Conservation (phyloP, 2,329 filamentous ascomycete genomes). For the Venturia nashicola region DNA sequence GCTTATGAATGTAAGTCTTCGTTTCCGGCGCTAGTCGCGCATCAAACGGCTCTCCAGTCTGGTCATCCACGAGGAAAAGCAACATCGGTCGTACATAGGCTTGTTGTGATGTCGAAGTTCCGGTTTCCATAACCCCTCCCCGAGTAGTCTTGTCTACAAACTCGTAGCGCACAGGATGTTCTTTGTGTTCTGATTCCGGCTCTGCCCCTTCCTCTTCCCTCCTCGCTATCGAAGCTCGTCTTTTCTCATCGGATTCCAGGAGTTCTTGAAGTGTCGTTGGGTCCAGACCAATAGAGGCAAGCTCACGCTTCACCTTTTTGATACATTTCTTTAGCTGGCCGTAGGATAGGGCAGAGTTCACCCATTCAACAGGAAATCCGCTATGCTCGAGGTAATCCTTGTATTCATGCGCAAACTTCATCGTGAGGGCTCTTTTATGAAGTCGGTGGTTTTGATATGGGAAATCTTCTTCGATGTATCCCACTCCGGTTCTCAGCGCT, state of each 20-base stretch:
- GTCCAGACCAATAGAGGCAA: constrained; percentile 59
- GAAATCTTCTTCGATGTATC: background rate
- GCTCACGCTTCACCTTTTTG: constrained; percentile 63
- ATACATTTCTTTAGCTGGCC: constrained; percentile 80
- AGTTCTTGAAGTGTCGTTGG: constrained; percentile 56
- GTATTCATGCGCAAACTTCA: constrained; percentile 83
- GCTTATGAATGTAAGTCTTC: constrained; percentile 47
- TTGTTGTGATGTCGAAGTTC: constrained; percentile 13
- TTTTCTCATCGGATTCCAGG: constrained; percentile 28
- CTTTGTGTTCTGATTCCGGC: constrained; percentile 10
- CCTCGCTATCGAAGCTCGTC: constrained; percentile 1
- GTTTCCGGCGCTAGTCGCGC: constrained; percentile 56
- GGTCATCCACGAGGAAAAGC: constrained; percentile 55
- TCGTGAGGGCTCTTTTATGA: constrained; percentile 26
- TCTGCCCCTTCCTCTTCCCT: constrained; percentile 7
- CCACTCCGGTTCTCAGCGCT: background rate
- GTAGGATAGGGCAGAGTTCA: constrained; percentile 70
- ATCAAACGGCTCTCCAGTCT: constrained; percentile 55
- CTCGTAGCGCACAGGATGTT: constrained; percentile 25
- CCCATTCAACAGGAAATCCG: constrained; percentile 60
- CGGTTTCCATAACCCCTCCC: constrained; percentile 11
- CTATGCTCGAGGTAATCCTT: constrained; percentile 56
- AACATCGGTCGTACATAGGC: constrained; percentile 48
- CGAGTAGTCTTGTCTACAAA: constrained; percentile 11
- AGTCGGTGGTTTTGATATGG: background rate